Conservation (phyloP, 495 filamentous ascomycete species). For the Tuber brumale region DNA sequence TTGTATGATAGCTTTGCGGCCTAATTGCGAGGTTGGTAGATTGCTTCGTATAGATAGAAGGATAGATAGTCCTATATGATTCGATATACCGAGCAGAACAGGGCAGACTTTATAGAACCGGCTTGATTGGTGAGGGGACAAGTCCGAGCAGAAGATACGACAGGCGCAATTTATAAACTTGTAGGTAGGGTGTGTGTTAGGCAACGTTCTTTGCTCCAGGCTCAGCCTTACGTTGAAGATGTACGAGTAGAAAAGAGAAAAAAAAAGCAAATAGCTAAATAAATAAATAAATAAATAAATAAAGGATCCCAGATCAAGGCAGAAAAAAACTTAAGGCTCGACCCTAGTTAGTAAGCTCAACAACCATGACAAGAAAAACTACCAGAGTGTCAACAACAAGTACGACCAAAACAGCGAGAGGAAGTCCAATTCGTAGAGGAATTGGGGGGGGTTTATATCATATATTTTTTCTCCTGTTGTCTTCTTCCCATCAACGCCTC, state of each 20-base stretch:
- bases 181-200: neutral
- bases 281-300: neutral
- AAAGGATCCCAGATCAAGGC: neutral
- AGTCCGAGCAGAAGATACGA: neutral
- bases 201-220: neutral
- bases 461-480: neutral
- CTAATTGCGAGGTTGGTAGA: neutral
- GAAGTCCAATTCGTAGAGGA: neutral
- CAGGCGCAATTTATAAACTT: neutral
- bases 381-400: neutral
- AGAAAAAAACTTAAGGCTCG: neutral
- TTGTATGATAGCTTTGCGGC: neutral
- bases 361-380: conserved; percentile 5
- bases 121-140: neutral
- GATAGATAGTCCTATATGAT: neutral
- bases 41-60: neutral
- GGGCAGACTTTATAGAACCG: neutral
- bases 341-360: conserved; percentile 3
- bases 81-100: neutral
- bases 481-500: neutral
- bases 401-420: neutral
- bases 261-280: neutral
- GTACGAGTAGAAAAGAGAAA: neutral
- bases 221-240: neutral
- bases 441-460: neutral